Evolutionary conservation across 345 rosid genomes (phyloP).

Genomic region (Cardamine resedifolia): DNA sequence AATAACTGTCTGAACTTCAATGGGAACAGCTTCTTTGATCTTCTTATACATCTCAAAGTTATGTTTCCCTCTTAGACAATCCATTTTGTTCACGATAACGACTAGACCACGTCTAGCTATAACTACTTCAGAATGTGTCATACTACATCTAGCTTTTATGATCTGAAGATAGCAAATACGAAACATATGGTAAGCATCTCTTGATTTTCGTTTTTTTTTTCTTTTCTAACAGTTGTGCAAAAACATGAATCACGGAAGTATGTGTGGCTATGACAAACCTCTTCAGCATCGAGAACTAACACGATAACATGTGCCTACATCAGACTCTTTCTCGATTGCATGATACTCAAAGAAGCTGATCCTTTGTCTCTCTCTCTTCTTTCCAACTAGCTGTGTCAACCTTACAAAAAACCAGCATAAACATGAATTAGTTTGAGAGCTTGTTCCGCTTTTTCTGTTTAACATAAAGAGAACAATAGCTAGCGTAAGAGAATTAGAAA

Average conservation of each 20-base stretch:
- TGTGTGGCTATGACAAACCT: slow-evolving; percentile 47
- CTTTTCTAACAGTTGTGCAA: too few species aligned
- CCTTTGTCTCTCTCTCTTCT: slow-evolving; percentile 85
- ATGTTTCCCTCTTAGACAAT: too few species aligned
- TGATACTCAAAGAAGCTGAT: slow-evolving; percentile 80
- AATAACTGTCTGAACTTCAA: too few species aligned
- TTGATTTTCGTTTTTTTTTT: too few species aligned
- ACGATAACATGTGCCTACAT: slow-evolving; percentile 95
- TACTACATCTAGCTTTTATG: too few species aligned
- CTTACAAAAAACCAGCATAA: slow-evolving; percentile 50
- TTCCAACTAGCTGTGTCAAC: slow-evolving; percentile 98
- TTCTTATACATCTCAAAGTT: too few species aligned
- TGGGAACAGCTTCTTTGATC: too few species aligned
- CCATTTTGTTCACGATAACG: too few species aligned
- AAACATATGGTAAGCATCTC: too few species aligned
- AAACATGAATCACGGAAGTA: neutral
- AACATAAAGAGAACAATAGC: neutral
- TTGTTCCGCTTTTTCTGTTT: neutral
- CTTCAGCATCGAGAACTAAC: slow-evolving; percentile 93
- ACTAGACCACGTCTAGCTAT: too few species aligned
- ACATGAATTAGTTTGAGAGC: neutral
- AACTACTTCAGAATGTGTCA: too few species aligned
- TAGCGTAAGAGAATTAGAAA: neutral
- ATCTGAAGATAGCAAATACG: too few species aligned
- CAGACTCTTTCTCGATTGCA: slow-evolving; percentile 94